Base-by-base conservation (phyloP, 495 filamentous ascomycete genomes). In the Friedmanniomyces simplex region DNA sequence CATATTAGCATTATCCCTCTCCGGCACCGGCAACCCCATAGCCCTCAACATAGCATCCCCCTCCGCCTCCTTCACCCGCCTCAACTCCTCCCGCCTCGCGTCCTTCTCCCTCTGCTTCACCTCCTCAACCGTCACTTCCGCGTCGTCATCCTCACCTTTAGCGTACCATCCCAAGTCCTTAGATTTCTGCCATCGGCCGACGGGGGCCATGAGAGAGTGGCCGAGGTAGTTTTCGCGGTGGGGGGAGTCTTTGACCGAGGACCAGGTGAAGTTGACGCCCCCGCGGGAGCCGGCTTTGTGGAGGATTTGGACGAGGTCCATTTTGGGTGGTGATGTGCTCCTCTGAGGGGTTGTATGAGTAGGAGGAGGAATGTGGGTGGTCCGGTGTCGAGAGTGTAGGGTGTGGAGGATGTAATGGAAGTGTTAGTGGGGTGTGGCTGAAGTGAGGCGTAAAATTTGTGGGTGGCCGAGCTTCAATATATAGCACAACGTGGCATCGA, bases 221-320 rank as follows among this genome's bases (percentile, higher is more conserved):
- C 94, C 93, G 0, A 98, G 84, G 70, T 98, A 98, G 71, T 98
- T 96, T 68, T 98, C 91, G 63, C 93, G 88, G 64, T 96, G 90
- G 41, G 78, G 71, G 39, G 89, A 91, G 50, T 78, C 80, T 64
- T 91, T 85, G 67, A 98, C 93, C 65, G 95, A 88, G 60, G 91
- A 86, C 93, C 93, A 97, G 73, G 83, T 88, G 79, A 98, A 97
- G 73, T 82, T 85, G 66, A 84, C 84, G 65, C 93, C 93, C 64
- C 93, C 93, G 63, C 93, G 87, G 52, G 89, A 95, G 60, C 91
- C 91, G 69, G 88, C 83, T 74, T 98, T 97, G 61, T 91, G 87
- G 50, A 98, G 82, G 21, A 87, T 83, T 28, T 91, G 88, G 50
- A 98, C 82, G 52, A 98, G 82, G 79, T 98, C 93, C 93, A 98